A percentile compares a stretch with the other conserved stretches of the same genome.
Conservation (phyloP, 2,329 filamentous ascomycete genomes). For the Alternaria ethzedia region DNA sequence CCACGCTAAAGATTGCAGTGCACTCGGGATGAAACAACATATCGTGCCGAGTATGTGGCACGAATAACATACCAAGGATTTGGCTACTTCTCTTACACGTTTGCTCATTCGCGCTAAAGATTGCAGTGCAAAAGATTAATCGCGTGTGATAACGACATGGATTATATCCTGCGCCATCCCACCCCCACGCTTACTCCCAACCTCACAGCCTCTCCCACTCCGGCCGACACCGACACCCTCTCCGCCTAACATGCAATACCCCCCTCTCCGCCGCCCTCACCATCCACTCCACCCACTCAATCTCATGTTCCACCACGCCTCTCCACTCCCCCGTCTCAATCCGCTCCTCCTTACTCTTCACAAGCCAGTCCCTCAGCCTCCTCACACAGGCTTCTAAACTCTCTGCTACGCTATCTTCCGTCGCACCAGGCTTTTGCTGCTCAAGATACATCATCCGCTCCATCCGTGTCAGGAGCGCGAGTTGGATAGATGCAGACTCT, state of each 20-base stretch:
- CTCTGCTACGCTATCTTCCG: neutral
- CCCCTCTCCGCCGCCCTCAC: slow-evolving; percentile 28
- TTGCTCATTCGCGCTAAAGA: too few species aligned
- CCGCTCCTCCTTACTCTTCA: slow-evolving; percentile 19
- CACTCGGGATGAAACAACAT: too few species aligned
- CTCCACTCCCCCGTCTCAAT: slow-evolving; percentile 31
- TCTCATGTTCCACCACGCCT: slow-evolving; percentile 32
- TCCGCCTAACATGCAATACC: slow-evolving; percentile 38
- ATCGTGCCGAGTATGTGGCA: too few species aligned
- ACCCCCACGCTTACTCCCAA: too few species aligned
- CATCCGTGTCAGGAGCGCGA: slow-evolving; percentile 20
- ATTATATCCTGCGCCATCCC: too few species aligned
- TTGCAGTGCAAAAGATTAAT: too few species aligned
- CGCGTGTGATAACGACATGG: too few species aligned
- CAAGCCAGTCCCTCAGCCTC: slow-evolving; percentile 26
- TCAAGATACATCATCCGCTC: slow-evolving; percentile 29
- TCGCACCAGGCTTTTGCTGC: neutral
- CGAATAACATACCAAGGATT: too few species aligned
- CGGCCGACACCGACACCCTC: slow-evolving; percentile 32
- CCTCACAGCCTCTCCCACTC: slow-evolving; percentile 28
- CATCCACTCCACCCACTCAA: slow-evolving; percentile 41
- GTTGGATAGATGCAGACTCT: slow-evolving; percentile 27
- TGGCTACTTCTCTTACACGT: too few species aligned
- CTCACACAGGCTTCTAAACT: slow-evolving; percentile 13
- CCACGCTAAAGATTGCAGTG: too few species aligned